Conservation (phyloP, 495 filamentous ascomycete genomes). For the Schizothecium vesticola region DNA sequence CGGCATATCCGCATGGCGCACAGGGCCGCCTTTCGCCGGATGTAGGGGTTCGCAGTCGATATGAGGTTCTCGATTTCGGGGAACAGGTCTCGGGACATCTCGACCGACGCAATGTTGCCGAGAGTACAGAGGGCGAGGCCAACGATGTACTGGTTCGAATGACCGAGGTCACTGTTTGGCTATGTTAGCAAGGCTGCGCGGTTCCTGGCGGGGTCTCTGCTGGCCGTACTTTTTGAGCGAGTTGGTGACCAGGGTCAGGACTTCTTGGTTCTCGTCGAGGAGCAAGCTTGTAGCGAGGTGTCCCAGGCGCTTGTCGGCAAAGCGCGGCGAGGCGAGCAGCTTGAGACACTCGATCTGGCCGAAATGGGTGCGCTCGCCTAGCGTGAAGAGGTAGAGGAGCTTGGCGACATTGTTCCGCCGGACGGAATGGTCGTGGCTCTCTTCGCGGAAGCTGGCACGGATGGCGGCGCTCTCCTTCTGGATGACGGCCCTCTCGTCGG, state of each 20-base stretch:
- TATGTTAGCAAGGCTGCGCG: slow-evolving; percentile 24
- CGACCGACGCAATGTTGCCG: slow-evolving; percentile 93
- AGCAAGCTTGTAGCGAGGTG: slow-evolving; percentile 95
- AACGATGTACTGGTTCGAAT: slow-evolving; percentile 98
- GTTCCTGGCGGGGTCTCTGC: not conserved
- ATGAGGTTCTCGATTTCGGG: slow-evolving; percentile 86
- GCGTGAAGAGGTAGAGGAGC: slow-evolving; percentile 93
- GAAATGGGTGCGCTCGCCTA: slow-evolving; percentile 98
- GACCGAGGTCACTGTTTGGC: slow-evolving; percentile 74
- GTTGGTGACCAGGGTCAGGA: slow-evolving; percentile 93
- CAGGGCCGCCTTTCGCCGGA: slow-evolving; percentile 93
- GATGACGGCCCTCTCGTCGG: slow-evolving; percentile 94
- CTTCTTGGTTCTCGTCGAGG: slow-evolving; percentile 97
- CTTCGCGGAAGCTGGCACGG: slow-evolving; percentile 92
- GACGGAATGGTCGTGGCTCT: slow-evolving; percentile 84
- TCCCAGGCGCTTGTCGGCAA: slow-evolving; percentile 94
- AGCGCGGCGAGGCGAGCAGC: slow-evolving; percentile 89
- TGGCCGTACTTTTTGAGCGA: slow-evolving; percentile 81
- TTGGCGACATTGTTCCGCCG: slow-evolving; percentile 99
- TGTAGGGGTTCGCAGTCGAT: slow-evolving; percentile 92
- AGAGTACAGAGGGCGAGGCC: slow-evolving; percentile 92
- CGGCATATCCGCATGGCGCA: slow-evolving; percentile 99
- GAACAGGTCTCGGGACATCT: slow-evolving; percentile 98
- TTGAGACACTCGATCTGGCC: slow-evolving; percentile 99
- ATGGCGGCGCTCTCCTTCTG: slow-evolving; percentile 99